A percentile compares a stretch with the other conserved stretches of the same genome.
Conservation (phyloP, 1,139 yeast species). For the Protomyces macrosporus region DNA sequence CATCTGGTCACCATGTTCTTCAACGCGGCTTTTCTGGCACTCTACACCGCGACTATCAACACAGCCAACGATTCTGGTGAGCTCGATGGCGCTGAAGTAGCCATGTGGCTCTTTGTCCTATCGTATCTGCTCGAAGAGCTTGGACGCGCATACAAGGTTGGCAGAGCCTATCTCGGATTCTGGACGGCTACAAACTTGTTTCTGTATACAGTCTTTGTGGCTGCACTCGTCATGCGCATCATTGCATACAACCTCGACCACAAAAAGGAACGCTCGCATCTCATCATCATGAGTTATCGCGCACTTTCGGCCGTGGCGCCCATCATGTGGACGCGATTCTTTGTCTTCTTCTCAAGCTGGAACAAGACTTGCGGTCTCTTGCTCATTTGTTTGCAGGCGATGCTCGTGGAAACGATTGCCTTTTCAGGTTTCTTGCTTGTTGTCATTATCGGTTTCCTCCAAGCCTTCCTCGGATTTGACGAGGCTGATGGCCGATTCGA, state of each 20-base stretch:
- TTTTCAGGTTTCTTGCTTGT: slow-evolving; percentile 70
- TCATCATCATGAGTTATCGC: slow-evolving; percentile 65
- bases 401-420: slow-evolving; percentile 78
- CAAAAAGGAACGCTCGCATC: slow-evolving; percentile 39
- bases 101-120: slow-evolving; percentile 61
- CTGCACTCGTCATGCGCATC: slow-evolving; percentile 49
- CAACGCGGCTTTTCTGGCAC: slow-evolving; percentile 56
- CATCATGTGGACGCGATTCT: slow-evolving; percentile 78
- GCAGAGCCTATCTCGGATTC: slow-evolving; percentile 60
- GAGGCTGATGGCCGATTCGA: slow-evolving; percentile 80
- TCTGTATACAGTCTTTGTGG: slow-evolving; percentile 9
- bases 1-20: slow-evolving; percentile 64
- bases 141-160: slow-evolving; percentile 69
- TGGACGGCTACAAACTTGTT: slow-evolving; percentile 64
- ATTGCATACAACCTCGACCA: slow-evolving; percentile 43
- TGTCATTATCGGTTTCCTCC: slow-evolving; percentile 73
- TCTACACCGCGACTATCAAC: slow-evolving; percentile 65
- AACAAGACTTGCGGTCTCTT: slow-evolving; percentile 61
- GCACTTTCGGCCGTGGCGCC: slow-evolving; percentile 79
- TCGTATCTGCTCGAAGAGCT: slow-evolving; percentile 66
- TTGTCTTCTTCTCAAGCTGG: slow-evolving; percentile 49
- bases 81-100: slow-evolving; percentile 48
- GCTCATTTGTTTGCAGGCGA: slow-evolving; percentile 75
- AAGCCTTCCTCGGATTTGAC: slow-evolving; percentile 81
- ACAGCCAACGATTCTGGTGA: slow-evolving; percentile 40